Evolutionary conservation across 352 stramenopile genomes (phyloP), one percentile per base, ranked within the genome.

Genomic region (Globisporangium orthogonon): DNA sequence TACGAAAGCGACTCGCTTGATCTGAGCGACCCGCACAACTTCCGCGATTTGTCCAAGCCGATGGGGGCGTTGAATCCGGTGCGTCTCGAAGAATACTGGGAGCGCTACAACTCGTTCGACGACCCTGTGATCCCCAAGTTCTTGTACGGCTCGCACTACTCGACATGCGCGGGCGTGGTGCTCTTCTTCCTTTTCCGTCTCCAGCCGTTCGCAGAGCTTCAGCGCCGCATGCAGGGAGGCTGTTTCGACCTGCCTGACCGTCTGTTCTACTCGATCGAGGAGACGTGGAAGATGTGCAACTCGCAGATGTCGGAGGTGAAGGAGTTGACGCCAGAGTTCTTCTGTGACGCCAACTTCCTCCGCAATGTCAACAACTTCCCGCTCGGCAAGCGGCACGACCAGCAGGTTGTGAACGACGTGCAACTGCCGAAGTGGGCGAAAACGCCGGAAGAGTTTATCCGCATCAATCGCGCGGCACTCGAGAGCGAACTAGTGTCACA

Each of bases 301-400:
- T 94, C 84, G 18, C 92, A 94, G 40, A 96, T 98, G 63, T 97
- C 91, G 2, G 97, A 99, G 69, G 97, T 99, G 1, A 99, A 99
- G 72, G 98, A 99, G 67, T 69, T 99, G 4, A 99, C 94, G 2
- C 98, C 98, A 0, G 98, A 99, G 70, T 99, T 98, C 67, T 99
- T 97, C 69, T 77, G 71, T 18, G 89, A 98, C 45, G 85, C 91
- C 4, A 87, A 91, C 5, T 99, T 99, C 67, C 70, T 99, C 30
- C 80, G 84, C 11, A 99, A 99, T 71, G 56, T 81, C 9, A 99
- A 99, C 70, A 66, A 79, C 18, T 98, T 98, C 59, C 89, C 93
- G 28, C 87, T 99, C 15, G 98, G 98, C 7, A 98, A 87, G 48
- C 79, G 84, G 0, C 83, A 92, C 40, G 78, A 92, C 46, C 68